A percentile compares a stretch with the other conserved stretches of the same genome.
Evolutionary conservation across 2,329 filamentous ascomycete genomes (phyloP).

Genomic region (Neofusicoccum ribis): DNA sequence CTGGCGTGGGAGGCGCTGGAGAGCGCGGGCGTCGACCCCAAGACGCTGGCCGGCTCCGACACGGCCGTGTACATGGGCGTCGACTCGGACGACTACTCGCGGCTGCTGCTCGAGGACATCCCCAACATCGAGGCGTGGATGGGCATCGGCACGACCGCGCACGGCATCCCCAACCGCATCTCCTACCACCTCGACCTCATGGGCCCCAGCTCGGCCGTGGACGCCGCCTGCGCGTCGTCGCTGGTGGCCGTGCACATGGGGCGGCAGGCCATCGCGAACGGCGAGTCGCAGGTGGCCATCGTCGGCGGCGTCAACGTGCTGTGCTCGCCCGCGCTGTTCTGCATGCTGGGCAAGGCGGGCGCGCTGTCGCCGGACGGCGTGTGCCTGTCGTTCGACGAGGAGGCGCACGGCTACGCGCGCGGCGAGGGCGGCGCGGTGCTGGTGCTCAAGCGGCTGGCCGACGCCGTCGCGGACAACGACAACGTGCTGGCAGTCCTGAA

Average conservation of each 20-base stretch:
- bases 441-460: constrained; percentile 30
- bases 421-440: constrained; percentile 35
- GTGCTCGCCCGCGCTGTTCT: constrained; percentile 34
- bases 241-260: constrained; percentile 36
- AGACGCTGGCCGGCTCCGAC: constrained; percentile 25
- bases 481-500: constrained; percentile 34
- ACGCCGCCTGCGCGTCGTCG: constrained; percentile 40
- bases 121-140: constrained; percentile 40
- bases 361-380: constrained; percentile 22
- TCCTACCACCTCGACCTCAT: constrained; percentile 35
- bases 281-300: constrained; percentile 34
- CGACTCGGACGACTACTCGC: constrained; percentile 38
- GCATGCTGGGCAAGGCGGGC: constrained; percentile 30
- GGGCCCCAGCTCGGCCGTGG: constrained; percentile 45
- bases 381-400: constrained; percentile 36
- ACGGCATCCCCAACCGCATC: constrained; percentile 40
- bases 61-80: constrained; percentile 31
- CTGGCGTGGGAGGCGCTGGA: constrained; percentile 24
- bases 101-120: constrained; percentile 40
- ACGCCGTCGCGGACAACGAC: constrained; percentile 32
- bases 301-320: constrained; percentile 38
- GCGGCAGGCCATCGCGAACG: constrained; percentile 31
- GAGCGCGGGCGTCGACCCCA: constrained; percentile 22
- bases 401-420: constrained; percentile 33
- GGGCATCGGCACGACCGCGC: constrained; percentile 43